These are phyloP conservation scores for Salvia miltiorrhiza DNA, from an alignment of 257 asterid species.

Conservation along the genomic window DNA sequence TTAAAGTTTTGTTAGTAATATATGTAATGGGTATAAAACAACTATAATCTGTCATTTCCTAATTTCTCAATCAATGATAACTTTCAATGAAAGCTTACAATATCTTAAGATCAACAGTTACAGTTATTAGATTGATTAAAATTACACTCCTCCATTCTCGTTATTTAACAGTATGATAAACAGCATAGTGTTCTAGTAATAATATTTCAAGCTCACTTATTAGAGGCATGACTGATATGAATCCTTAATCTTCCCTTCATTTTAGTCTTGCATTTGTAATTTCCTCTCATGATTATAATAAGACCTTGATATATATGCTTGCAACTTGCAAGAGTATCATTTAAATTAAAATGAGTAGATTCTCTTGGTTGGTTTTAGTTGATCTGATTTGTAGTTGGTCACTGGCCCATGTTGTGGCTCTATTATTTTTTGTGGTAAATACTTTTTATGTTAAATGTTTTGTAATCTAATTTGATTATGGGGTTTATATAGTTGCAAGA, in stretches of 20 bases:
- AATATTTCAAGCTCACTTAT: not conserved
- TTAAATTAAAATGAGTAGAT: conserved; percentile 1
- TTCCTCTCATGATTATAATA: conserved; percentile 1
- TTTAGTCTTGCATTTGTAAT: not conserved
- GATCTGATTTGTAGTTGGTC: not conserved
- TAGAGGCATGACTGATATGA: not conserved
- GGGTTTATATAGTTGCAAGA: conserved; percentile 50
- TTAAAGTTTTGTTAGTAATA: not conserved
- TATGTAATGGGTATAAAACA: not conserved
- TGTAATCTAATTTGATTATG: conserved; percentile 9
- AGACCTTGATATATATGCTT: not conserved
- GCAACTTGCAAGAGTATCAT: not conserved
- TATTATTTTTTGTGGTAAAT: not conserved
- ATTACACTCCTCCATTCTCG: not conserved
- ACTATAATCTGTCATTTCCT: not conserved
- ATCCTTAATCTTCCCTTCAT: not conserved
- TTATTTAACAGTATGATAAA: not conserved
- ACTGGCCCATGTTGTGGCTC: not conserved
- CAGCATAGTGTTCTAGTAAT: not conserved
- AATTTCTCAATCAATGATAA: not conserved
- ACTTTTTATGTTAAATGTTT: conserved; percentile 2
- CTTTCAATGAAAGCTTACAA: not conserved
- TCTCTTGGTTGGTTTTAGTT: conserved; percentile 4
- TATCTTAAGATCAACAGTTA: not conserved
- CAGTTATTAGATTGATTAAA: not conserved